Evolutionary conservation across 768 basidiomycete genomes (phyloP).

Genomic region (Leccinum olivaceopallidum): DNA sequence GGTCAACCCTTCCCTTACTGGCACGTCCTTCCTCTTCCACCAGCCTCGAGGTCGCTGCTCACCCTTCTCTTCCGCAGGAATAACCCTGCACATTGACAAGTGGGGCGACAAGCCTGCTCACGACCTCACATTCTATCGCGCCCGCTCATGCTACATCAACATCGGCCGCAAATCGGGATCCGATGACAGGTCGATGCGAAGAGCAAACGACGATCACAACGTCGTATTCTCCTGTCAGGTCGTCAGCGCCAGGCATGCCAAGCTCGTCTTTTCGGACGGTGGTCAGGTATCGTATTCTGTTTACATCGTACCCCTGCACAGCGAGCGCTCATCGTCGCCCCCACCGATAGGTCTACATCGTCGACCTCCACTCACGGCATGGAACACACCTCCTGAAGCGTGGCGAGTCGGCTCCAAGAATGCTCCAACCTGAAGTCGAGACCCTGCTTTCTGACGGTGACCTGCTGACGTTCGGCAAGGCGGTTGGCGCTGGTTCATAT

Average conservation of each 20-base stretch:
- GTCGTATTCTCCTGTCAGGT: conserved; percentile 77
- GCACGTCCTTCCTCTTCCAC: conserved; percentile 35
- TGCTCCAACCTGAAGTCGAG: conserved; percentile 55
- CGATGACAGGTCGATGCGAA: conserved; percentile 40
- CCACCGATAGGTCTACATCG: conserved; percentile 56
- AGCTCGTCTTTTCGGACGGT: conserved; percentile 68
- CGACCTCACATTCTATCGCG: conserved; percentile 52
- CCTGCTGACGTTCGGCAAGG: conserved; percentile 74
- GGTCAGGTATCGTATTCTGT: conserved; percentile 52
- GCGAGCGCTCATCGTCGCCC: conserved; percentile 13
- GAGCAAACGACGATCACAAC: conserved; percentile 43
- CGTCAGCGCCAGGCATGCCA: conserved; percentile 77
- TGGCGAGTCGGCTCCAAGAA: conserved; percentile 48
- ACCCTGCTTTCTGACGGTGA: conserved; percentile 66
- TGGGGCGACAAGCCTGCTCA: conserved; percentile 46
- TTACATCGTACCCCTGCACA: conserved; percentile 6
- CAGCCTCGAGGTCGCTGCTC: conserved; percentile 15
- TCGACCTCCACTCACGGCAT: conserved; percentile 74
- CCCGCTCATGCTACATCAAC: conserved; percentile 50
- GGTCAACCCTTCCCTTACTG: conserved; percentile 38
- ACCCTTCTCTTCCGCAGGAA: conserved; percentile 41
- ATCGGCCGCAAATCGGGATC: conserved; percentile 68
- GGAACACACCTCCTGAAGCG: conserved; percentile 66
- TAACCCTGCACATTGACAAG: conserved; percentile 59
- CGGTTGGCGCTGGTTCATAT: conserved; percentile 61